A percentile compares a stretch with the other conserved stretches of the same genome.
phyloP scores from a whole-genome alignment of 2,329 filamentous ascomycete species.

The Arachnopeziza araneosa region DNA sequence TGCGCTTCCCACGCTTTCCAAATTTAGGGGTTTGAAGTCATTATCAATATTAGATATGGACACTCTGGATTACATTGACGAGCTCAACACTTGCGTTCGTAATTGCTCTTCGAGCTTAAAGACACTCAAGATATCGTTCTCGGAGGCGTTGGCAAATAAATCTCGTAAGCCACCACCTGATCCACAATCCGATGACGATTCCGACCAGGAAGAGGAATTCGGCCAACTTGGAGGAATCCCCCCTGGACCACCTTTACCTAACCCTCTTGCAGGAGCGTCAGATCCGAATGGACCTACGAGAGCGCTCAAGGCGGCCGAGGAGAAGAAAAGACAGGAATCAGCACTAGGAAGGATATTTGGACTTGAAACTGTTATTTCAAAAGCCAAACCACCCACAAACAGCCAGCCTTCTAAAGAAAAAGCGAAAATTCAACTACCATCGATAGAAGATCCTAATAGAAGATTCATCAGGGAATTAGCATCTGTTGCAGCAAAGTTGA shows the following conservation, averaged over 20 bases:
- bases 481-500: slow-evolving; percentile 35
- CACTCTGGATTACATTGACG: slow-evolving; percentile 47
- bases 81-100: slow-evolving; percentile 50
- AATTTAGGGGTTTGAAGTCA: slow-evolving; percentile 49
- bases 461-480: slow-evolving; percentile 37
- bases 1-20: slow-evolving; percentile 43
- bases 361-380: slow-evolving; percentile 34
- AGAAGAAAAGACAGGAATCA: slow-evolving; percentile 49
- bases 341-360: slow-evolving; percentile 49
- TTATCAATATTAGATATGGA: slow-evolving; percentile 57
- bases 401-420: slow-evolving; percentile 1
- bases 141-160: slow-evolving; percentile 43
- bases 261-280: slow-evolving; percentile 5
- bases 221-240: slow-evolving; percentile 34
- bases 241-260: slow-evolving; percentile 26
- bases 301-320: slow-evolving; percentile 44
- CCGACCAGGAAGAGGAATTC: slow-evolving; percentile 52
- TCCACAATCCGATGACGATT: slow-evolving; percentile 39
- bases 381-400: slow-evolving; percentile 1
- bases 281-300: slow-evolving; percentile 41
- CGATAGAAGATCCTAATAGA: slow-evolving; percentile 26
- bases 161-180: slow-evolving; percentile 40
- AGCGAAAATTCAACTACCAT: slow-evolving; percentile 9
- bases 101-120: slow-evolving; percentile 50
- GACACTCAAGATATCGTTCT: slow-evolving; percentile 54